These are phyloP conservation scores for Tetracladium maxilliforme DNA, from an alignment of 2,329 filamentous ascomycete genomes.

Conservation along the genomic window DNA sequence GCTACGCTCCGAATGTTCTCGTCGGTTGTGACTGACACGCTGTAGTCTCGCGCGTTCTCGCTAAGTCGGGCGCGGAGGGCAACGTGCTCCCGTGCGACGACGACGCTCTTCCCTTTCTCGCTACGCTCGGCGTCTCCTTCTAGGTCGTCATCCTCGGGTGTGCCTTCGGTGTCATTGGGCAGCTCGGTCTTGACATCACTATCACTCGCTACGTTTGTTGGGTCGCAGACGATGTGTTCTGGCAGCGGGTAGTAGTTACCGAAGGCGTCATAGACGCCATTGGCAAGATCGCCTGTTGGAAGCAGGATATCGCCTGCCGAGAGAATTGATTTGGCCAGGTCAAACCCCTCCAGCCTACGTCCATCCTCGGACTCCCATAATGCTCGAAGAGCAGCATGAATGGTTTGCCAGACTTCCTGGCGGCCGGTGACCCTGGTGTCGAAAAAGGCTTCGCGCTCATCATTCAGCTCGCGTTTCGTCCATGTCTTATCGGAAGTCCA, in stretches of 20 bases:
- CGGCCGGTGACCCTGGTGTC: constrained; percentile 74
- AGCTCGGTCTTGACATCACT: too few species aligned
- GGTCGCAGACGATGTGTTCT: constrained; percentile 54
- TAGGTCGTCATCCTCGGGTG: constrained; percentile 8
- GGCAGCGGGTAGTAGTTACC: constrained; percentile 58
- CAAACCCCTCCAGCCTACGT: constrained; percentile 23
- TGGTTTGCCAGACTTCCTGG: constrained; percentile 65
- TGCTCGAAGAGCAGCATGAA: constrained; percentile 52
- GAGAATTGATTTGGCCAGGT: constrained; percentile 67
- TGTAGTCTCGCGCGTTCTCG: too few species aligned
- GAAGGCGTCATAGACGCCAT: constrained; percentile 57
- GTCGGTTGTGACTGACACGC: constrained; percentile 4
- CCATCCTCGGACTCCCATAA: constrained; percentile 36
- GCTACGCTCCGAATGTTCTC: constrained; percentile 1
- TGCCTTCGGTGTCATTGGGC: too few species aligned
- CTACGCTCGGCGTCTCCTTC: constrained; percentile 8
- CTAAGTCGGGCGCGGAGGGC: too few species aligned
- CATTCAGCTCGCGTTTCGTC: constrained; percentile 54
- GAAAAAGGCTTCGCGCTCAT: constrained; percentile 73
- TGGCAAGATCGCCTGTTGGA: constrained; percentile 56
- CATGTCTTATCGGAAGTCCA: constrained; percentile 53
- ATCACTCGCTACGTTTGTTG: constrained; percentile 38
- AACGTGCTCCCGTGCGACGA: too few species aligned
- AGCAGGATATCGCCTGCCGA: constrained; percentile 64
- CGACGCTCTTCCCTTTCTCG: too few species aligned